A percentile compares a stretch with the other conserved stretches of the same genome.
Evolutionary conservation across 1,284 basidiomycete species (phyloP).

Genomic region (Cerrena zonata): DNA sequence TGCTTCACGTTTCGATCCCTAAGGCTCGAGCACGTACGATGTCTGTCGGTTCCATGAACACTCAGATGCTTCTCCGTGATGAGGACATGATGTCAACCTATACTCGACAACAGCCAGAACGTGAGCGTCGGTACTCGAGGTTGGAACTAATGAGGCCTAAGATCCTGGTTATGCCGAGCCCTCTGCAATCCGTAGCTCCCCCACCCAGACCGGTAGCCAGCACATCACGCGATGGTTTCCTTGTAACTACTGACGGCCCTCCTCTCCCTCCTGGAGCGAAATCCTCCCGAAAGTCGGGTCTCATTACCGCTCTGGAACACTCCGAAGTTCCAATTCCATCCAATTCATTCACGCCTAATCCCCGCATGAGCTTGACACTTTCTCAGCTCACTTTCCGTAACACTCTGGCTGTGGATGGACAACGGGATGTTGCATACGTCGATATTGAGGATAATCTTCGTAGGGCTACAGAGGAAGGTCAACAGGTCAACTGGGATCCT

Average conservation of each 20-base stretch:
- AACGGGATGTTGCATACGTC: constrained; percentile 54
- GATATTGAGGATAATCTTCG: constrained; percentile 57
- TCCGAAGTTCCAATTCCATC: constrained; percentile 42
- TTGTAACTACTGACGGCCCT: constrained; percentile 56
- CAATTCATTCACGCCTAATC: constrained; percentile 74
- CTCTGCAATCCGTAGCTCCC: constrained; percentile 48
- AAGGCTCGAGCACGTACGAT: constrained; percentile 58
- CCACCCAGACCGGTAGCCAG: constrained; percentile 26
- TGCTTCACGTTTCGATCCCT: constrained; percentile 68
- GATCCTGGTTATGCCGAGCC: constrained; percentile 80
- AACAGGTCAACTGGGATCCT: constrained; percentile 53
- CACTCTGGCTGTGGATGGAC: constrained; percentile 59
- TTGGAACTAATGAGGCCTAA: constrained; percentile 74
- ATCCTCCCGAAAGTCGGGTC: constrained; percentile 42
- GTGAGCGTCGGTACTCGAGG: constrained; percentile 60
- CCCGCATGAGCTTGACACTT: constrained; percentile 60
- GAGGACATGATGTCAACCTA: constrained; percentile 41
- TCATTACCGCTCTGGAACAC: constrained; percentile 28
- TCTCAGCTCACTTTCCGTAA: constrained; percentile 80
- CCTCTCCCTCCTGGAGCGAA: constrained; percentile 66
- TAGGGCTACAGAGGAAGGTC: constrained; percentile 64
- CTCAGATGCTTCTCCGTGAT: constrained; percentile 56
- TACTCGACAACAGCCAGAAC: constrained; percentile 27
- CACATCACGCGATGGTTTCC: constrained; percentile 50
- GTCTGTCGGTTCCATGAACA: constrained; percentile 63